These are phyloP conservation scores for Fulvia fulva DNA, from an alignment of 2,329 filamentous ascomycete species.

Conservation along the genomic window DNA sequence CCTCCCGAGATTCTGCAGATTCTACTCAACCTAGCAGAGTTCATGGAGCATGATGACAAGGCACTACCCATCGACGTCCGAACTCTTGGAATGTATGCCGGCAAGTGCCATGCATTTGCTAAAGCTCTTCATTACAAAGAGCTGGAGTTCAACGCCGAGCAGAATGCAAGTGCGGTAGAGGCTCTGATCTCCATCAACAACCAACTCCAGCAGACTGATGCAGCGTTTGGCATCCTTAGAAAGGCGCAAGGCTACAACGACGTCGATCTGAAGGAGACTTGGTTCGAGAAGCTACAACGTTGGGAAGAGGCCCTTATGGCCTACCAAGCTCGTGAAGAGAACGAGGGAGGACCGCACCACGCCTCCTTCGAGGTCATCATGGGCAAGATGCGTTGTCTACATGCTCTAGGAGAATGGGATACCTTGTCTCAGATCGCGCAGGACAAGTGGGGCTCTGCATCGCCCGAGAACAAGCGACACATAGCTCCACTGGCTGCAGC, in stretches of 20 bases:
- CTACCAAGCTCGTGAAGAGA: constrained; percentile 81
- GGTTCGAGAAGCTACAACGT: constrained; percentile 96
- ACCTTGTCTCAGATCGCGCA: constrained; percentile 81
- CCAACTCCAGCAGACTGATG: constrained; percentile 96
- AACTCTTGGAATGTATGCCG: constrained; percentile 88
- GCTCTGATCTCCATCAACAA: constrained; percentile 99
- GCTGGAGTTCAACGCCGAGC: constrained; percentile 94
- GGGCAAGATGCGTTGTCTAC: constrained; percentile 98
- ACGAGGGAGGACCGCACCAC: constrained; percentile 45
- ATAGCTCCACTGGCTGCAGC: constrained; percentile 93
- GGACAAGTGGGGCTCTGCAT: constrained; percentile 89
- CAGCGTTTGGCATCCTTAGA: constrained; percentile 92
- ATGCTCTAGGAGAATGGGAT: constrained; percentile 97
- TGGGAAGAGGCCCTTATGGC: constrained; percentile 96
- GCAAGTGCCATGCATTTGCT: constrained; percentile 94
- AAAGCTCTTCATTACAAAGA: constrained; percentile 99
- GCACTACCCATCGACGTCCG: constrained; percentile 95
- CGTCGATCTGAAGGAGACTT: constrained; percentile 93
- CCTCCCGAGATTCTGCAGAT: constrained; percentile 93
- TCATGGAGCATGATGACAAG: constrained; percentile 99
- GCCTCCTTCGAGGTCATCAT: constrained; percentile 90
- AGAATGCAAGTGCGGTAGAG: constrained; percentile 91
- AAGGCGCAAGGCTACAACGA: constrained; percentile 95
- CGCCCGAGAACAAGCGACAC: constrained; percentile 77
- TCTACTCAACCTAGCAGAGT: constrained; percentile 92